A percentile compares a stretch with the other conserved stretches of the same genome.
These are phyloP conservation scores for Xylaria nigripes DNA, from an alignment of 495 filamentous ascomycete genomes.

Conservation along the genomic window DNA sequence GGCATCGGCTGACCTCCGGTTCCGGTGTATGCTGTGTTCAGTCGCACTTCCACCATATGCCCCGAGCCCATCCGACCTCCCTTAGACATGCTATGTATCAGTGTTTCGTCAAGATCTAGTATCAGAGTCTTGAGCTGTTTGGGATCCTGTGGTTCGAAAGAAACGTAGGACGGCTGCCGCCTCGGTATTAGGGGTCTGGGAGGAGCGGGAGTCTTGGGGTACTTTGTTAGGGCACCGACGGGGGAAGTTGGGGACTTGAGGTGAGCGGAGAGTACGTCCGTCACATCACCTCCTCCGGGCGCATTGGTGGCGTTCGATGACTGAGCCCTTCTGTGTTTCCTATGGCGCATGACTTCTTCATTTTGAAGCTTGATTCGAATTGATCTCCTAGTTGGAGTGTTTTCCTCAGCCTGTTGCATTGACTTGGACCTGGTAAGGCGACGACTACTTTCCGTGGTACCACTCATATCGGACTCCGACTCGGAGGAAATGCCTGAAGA, in stretches of 20 bases:
- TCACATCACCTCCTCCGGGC: conserved; percentile 15
- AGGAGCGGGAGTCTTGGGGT: conserved; percentile 79
- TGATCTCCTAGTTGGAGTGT: conserved; percentile 60
- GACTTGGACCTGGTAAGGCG: conserved; percentile 50
- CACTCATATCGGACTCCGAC: conserved; percentile 47
- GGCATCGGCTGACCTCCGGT: conserved; percentile 56
- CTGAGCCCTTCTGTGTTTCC: conserved; percentile 49
- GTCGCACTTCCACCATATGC: conserved; percentile 97
- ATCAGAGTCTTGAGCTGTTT: conserved; percentile 81
- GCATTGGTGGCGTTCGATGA: conserved; percentile 32
- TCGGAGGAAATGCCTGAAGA: conserved; percentile 52
- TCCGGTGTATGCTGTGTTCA: conserved; percentile 55
- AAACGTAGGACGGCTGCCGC: conserved; percentile 72
- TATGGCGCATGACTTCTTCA: conserved; percentile 60
- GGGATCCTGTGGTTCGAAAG: conserved; percentile 38
- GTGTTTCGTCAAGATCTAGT: conserved; percentile 89
- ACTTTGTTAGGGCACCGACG: conserved; percentile 70
- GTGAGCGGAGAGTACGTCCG: conserved; percentile 39
- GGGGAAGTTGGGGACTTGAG: conserved; percentile 90
- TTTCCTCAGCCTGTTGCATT: conserved; percentile 47
- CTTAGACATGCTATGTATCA: conserved; percentile 96
- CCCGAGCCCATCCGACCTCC: conserved; percentile 92
- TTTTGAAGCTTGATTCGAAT: conserved; percentile 88
- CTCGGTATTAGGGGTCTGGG: conserved; percentile 83
- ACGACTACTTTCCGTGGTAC: conserved; percentile 21